These are phyloP conservation scores for Alternaria sp. DNA, from an alignment of 2,329 filamentous ascomycete genomes.

Conservation along the genomic window DNA sequence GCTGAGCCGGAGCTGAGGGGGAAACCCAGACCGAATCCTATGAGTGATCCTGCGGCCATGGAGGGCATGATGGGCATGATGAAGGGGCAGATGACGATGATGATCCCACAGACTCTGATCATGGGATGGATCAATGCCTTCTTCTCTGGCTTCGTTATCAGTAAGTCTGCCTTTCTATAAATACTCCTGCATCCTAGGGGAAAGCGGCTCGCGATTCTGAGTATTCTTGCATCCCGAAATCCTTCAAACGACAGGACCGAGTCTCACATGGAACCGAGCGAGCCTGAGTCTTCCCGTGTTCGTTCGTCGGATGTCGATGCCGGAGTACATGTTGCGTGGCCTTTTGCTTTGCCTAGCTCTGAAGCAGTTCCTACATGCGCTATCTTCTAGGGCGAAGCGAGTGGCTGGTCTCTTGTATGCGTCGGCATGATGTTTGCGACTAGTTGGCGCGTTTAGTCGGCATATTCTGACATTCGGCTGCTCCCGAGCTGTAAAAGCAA, in stretches of 20 bases:
- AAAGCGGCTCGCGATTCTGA: background rate
- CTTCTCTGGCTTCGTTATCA: slow-evolving; percentile 97
- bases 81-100: slow-evolving; percentile 99
- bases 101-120: slow-evolving; percentile 96
- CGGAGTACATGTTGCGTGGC: background rate
- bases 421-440: background rate
- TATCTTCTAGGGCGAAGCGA: slow-evolving; percentile 8
- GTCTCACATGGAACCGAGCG: background rate
- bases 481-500: slow-evolving; percentile 8
- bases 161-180: slow-evolving; percentile 58
- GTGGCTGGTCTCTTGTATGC: background rate
- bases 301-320: background rate
- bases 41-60: slow-evolving; percentile 95
- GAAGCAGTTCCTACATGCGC: background rate
- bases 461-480: background rate
- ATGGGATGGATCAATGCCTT: slow-evolving; percentile 99
- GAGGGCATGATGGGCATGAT: slow-evolving; percentile 99
- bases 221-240: background rate
- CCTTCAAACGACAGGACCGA: background rate
- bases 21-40: slow-evolving; percentile 88
- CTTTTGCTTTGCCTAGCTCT: slow-evolving; percentile 1
- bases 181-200: background rate
- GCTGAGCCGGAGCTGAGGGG: slow-evolving; percentile 87
- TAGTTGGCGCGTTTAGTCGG: background rate
- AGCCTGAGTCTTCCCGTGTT: background rate